Percentiles rank a stretch among this genome's conserved stretches.
Conservation (phyloP, 2,329 filamentous ascomycete genomes). For the Zopfia rhizophila region DNA sequence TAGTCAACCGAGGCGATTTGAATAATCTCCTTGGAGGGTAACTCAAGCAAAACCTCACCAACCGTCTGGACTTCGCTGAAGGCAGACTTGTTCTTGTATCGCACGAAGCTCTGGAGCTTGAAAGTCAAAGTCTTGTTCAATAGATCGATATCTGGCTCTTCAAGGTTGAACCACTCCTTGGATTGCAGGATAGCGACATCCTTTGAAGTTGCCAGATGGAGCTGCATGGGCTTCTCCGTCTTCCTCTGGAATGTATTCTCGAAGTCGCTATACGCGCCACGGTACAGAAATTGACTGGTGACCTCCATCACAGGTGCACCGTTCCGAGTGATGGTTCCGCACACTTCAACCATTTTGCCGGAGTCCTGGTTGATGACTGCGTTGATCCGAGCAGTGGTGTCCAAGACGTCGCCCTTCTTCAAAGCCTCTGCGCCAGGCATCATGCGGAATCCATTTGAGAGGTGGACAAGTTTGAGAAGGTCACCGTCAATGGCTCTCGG, state of each 20-base stretch:
- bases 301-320: slow-evolving; percentile 95
- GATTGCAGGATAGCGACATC: slow-evolving; percentile 94
- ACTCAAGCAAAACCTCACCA: slow-evolving; percentile 90
- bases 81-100: slow-evolving; percentile 93
- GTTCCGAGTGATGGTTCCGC: slow-evolving; percentile 89
- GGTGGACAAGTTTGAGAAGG: slow-evolving; percentile 91
- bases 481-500: slow-evolving; percentile 96
- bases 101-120: slow-evolving; percentile 89
- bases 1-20: slow-evolving; percentile 98
- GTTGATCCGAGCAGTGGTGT: slow-evolving; percentile 95
- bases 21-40: slow-evolving; percentile 96
- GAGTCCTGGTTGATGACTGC: slow-evolving; percentile 98
- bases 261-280: slow-evolving; percentile 89
- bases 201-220: slow-evolving; percentile 86
- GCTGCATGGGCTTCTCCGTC: slow-evolving; percentile 92
- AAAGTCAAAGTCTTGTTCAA: slow-evolving; percentile 94
- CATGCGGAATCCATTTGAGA: slow-evolving; percentile 99
- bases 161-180: slow-evolving; percentile 96
- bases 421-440: slow-evolving; percentile 92
- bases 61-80: slow-evolving; percentile 93
- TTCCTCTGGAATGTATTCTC: slow-evolving; percentile 99
- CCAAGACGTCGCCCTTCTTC: slow-evolving; percentile 93
- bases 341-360: slow-evolving; percentile 99
- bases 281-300: slow-evolving; percentile 97
- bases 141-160: slow-evolving; percentile 85